Percentiles rank a stretch among this genome's conserved stretches.
phyloP scores from a whole-genome alignment of 202 grass and related monocot genomes.

The Panicum hallii region DNA sequence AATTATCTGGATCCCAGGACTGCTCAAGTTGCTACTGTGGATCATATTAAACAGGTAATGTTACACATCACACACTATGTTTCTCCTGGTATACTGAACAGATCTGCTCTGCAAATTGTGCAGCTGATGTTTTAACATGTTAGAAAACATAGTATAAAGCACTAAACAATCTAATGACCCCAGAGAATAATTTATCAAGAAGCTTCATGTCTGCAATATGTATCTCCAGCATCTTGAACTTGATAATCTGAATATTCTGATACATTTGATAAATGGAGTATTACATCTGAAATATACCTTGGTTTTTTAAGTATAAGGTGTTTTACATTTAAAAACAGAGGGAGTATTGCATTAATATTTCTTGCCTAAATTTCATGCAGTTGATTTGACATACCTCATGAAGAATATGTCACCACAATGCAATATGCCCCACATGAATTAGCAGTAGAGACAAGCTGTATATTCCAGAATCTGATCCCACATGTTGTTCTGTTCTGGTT shows the following conservation, averaged over 20 bases:
- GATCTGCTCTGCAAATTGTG: not conserved
- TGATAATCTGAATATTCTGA: constrained; percentile 28
- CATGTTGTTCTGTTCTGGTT: constrained; percentile 5
- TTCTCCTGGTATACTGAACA: not conserved
- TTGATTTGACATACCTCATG: not conserved
- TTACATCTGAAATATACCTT: not conserved
- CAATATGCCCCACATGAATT: constrained; percentile 6
- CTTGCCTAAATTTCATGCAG: not conserved
- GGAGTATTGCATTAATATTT: not conserved
- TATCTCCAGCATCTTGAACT: constrained; percentile 13
- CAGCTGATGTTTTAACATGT: not conserved
- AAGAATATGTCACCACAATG: constrained; percentile 16
- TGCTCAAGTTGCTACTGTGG: constrained; percentile 90
- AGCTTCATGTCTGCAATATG: not conserved
- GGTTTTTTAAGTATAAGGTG: too few relatives aligned
- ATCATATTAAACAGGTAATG: constrained; percentile 92
- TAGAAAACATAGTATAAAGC: not conserved
- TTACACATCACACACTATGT: not conserved
- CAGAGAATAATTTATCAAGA: not conserved
- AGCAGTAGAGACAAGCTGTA: not conserved
- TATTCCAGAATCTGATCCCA: not conserved
- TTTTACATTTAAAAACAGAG: too few relatives aligned
- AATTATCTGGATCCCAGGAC: constrained; percentile 87
- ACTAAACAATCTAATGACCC: not conserved
- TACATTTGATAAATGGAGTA: constrained; percentile 12